These are phyloP conservation scores for Phytopythium chamaehyphon DNA, from an alignment of 352 stramenopile species.

Conservation along the genomic window DNA sequence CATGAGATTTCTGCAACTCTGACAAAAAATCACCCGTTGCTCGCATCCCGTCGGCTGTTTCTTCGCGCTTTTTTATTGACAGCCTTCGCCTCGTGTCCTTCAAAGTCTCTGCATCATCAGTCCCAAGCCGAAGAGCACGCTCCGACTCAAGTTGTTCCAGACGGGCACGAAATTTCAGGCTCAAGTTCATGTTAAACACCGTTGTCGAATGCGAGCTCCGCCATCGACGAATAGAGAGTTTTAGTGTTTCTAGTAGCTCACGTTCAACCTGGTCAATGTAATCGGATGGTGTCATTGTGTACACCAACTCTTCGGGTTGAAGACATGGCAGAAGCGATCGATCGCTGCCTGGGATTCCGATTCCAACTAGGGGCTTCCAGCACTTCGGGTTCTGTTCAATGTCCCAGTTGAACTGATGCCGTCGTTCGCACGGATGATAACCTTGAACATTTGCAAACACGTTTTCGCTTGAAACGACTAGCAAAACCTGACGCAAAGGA, in stretches of 20 bases:
- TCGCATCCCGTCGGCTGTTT: conserved; percentile 5
- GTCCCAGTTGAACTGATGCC: conserved; percentile 77
- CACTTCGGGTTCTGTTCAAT: conserved; percentile 68
- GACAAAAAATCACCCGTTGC: conserved; percentile 19
- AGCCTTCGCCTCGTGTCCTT: conserved; percentile 10
- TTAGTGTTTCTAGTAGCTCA: conserved; percentile 79
- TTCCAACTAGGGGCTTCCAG: conserved; percentile 86
- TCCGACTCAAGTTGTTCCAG: conserved; percentile 67
- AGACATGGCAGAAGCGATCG: conserved; percentile 30
- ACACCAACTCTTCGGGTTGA: conserved; percentile 56
- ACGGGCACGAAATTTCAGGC: conserved; percentile 68
- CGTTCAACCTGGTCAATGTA: conserved; percentile 68
- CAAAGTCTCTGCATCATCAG: conserved; percentile 3
- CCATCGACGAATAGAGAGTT: conserved; percentile 87
- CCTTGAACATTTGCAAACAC: conserved; percentile 89
- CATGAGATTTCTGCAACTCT: conserved; percentile 27
- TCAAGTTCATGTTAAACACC: conserved; percentile 84
- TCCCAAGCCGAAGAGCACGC: conserved; percentile 9
- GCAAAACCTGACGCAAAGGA: conserved; percentile 79
- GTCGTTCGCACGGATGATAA: conserved; percentile 14
- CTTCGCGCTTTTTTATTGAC: background rate
- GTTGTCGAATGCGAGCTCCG: conserved; percentile 77
- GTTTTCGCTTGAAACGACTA: conserved; percentile 88
- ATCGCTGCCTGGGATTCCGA: conserved; percentile 3
- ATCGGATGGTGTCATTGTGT: conserved; percentile 43